Conservation (phyloP, 495 filamentous ascomycete species). For the Achaetomiella virescens region DNA sequence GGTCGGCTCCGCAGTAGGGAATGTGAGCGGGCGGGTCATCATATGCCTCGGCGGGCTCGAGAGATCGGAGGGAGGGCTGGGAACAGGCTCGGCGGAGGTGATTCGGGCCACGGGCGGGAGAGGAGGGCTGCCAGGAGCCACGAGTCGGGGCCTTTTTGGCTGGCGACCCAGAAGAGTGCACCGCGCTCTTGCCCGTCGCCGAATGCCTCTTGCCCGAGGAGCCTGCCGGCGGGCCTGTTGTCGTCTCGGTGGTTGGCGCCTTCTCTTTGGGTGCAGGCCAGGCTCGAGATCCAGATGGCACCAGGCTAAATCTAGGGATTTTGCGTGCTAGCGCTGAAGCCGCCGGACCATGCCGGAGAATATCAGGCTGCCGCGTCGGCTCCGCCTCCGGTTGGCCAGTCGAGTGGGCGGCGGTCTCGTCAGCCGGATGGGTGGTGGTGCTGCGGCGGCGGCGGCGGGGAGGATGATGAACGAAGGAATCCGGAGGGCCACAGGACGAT, state of each 20-base stretch:
- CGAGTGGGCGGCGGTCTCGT: conserved; percentile 4
- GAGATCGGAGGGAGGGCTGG: conserved; percentile 53
- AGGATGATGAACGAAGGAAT: conserved; percentile 8
- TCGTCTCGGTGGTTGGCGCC: conserved; percentile 1
- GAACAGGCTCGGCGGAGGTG: conserved; percentile 21
- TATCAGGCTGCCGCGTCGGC: conserved; percentile 10
- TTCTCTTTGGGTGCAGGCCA: background rate
- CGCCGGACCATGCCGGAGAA: conserved; percentile 23
- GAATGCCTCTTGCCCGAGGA: conserved; percentile 16
- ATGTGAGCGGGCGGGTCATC: conserved; percentile 46
- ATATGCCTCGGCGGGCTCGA: conserved; percentile 42
- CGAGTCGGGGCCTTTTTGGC: conserved; percentile 23
- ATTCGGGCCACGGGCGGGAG: conserved; percentile 22
- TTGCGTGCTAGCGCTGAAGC: conserved; percentile 9
- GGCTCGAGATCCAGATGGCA: background rate
- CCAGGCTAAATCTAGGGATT: background rate
- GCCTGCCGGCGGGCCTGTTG: background rate
- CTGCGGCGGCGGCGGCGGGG: conserved; percentile 1
- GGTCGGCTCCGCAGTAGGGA: conserved; percentile 49
- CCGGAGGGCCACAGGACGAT: conserved; percentile 12
- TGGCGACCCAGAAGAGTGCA: conserved; percentile 15
- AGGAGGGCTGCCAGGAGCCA: conserved; percentile 22
- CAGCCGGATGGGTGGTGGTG: background rate
- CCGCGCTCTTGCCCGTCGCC: conserved; percentile 5
- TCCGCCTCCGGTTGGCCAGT: background rate